Evolutionary conservation across 306 rosid genomes (phyloP), one percentile per base, ranked within the genome.

Genomic region (Styphnolobium japonicum): DNA sequence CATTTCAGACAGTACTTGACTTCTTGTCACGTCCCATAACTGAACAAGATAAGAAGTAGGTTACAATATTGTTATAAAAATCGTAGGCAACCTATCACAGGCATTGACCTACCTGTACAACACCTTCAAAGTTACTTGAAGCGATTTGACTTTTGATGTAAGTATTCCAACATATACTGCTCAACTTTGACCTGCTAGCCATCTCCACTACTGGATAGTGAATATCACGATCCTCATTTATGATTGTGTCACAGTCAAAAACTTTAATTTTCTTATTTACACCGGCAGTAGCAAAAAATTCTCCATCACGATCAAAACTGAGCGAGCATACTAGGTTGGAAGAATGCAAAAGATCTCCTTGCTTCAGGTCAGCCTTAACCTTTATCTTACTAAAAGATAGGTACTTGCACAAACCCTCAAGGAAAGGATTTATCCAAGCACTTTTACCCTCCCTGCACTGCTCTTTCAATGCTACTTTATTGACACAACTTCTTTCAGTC

Each of bases 121-220:
- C 92, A 58, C 98, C 99, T 88, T 96, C 99, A 73, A 96, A 96
- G 85, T 93, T 96, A 75, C 99, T 96, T 6, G 99, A 96, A 85
- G 99, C 99, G 77, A 93, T 91, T 87, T 96, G 99, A 82, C 98
- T 89, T 82, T 96, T 96, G 86, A 96, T 96, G 78, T 96, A 96
- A 68, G 93, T 82, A 76, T 96, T 96, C 99, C 99, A 96, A 85
- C 96, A 96, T 72, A 93, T 73, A 83, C 94, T 93, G 89, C 99
- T 96, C 77, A 96, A 85, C 88, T 83, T 96, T 39, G 99, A 93
- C 81, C 88, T 86, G 87, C 92, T 85, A 75, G 85, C 94, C 92
- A 96, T 90, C 89, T 96, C 99, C 82, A 93, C 97, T 18, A 96
- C 94, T 0, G 98, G 99, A 86, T 96, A 96, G 85, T 96, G 98